phyloP scores from a whole-genome alignment of 495 filamentous ascomycete species.

The Neurospora tetrasperma region DNA sequence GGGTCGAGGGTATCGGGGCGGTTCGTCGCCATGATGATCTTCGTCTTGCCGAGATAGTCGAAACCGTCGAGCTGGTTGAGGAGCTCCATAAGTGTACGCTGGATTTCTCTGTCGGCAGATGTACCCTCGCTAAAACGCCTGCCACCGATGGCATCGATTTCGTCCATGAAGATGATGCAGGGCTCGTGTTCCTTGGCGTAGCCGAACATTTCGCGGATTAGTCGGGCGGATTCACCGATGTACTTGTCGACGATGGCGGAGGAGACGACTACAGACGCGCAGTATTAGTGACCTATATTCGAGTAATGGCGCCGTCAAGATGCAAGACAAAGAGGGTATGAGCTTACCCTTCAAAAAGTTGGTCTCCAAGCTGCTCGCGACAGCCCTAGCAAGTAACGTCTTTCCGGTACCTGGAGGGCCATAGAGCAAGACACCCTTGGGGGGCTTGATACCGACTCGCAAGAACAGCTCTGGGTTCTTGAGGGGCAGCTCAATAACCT shows the following conservation, averaged over 20 bases:
- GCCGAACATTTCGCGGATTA: conserved; percentile 99
- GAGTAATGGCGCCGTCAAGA: conserved; percentile 12
- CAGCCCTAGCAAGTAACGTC: conserved; percentile 87
- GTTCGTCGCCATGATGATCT: conserved; percentile 99
- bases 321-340: background rate
- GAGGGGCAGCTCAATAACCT: conserved; percentile 95
- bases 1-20: conserved; percentile 96
- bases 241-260: conserved; percentile 99
- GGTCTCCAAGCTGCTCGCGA: conserved; percentile 93
- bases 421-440: conserved; percentile 95
- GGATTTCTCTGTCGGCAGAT: conserved; percentile 95
- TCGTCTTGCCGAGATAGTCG: conserved; percentile 98
- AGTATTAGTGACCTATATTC: background rate
- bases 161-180: conserved; percentile 99
- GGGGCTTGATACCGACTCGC: conserved; percentile 96
- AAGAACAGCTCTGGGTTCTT: conserved; percentile 99
- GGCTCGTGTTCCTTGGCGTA: conserved; percentile 99
- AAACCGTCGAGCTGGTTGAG: conserved; percentile 99
- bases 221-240: conserved; percentile 92
- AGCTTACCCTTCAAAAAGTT: conserved; percentile 90
- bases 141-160: conserved; percentile 98
- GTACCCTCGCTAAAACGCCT: conserved; percentile 97
- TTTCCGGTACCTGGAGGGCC: conserved; percentile 98
- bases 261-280: conserved; percentile 62
- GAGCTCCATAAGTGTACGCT: conserved; percentile 97